Percentiles rank a stretch among this genome's conserved stretches.
These are phyloP conservation scores for Nemania sp. DNA, from an alignment of 2,329 filamentous ascomycete genomes.

Conservation along the genomic window DNA sequence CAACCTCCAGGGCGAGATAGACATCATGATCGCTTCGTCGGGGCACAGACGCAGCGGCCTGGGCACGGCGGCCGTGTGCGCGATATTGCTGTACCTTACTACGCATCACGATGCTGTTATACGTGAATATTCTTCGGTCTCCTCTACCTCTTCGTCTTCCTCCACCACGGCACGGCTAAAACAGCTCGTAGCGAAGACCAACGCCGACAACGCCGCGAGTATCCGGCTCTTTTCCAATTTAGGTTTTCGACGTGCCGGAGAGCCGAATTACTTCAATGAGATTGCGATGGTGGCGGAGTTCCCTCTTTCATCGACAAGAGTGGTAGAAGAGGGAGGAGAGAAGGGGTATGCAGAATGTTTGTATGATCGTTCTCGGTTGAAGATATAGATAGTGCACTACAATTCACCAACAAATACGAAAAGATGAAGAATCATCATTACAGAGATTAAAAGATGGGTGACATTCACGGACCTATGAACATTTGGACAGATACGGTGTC, in stretches of 20 bases:
- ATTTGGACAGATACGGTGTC: no score
- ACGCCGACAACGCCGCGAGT: slow-evolving; percentile 57
- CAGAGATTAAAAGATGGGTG: no score
- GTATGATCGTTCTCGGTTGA: slow-evolving; percentile 27
- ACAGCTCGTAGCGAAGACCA: slow-evolving; percentile 61
- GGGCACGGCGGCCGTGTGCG: slow-evolving; percentile 55
- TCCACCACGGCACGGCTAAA: slow-evolving; percentile 48
- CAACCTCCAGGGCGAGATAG: slow-evolving; percentile 40
- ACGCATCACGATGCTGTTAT: slow-evolving; percentile 58
- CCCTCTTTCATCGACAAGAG: background rate
- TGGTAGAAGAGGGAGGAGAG: background rate
- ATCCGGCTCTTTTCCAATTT: slow-evolving; percentile 55
- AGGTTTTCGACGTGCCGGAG: slow-evolving; percentile 56
- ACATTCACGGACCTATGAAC: no score
- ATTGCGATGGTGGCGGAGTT: slow-evolving; percentile 51
- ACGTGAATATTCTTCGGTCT: slow-evolving; percentile 51
- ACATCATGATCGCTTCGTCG: slow-evolving; percentile 40
- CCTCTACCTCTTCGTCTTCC: no score
- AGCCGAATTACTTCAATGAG: slow-evolving; percentile 63
- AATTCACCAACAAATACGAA: background rate
- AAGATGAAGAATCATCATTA: background rate
- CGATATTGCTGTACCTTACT: slow-evolving; percentile 71
- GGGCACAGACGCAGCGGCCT: slow-evolving; percentile 31
- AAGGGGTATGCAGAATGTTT: slow-evolving; percentile 15
- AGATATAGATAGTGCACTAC: background rate